Base-by-base conservation (phyloP, 495 filamentous ascomycete genomes). In the Mytilinidion resinicola region DNA sequence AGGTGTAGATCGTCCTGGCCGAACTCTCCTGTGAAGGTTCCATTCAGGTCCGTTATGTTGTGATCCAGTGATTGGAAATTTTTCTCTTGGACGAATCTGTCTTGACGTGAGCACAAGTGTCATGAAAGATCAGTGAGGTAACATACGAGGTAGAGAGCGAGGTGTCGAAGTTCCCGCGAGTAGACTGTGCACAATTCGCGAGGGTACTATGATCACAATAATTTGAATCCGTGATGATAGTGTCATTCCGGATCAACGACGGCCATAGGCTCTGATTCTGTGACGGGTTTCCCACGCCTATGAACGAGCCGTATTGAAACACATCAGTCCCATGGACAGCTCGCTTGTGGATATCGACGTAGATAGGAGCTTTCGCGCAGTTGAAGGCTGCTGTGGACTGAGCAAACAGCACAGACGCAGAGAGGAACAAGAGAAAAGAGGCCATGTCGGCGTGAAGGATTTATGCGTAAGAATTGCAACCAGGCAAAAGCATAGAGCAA, bases 261-360 rank as follows among this genome's bases (percentile, higher is more conserved):
- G 68, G 65, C 62, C 60, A 72, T 9, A 70, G 56, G 51, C 69
- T 72, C 44, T 72, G 67, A 55, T 72, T 72, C 59, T 68, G 65
- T 59, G 67, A 62, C 20, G 69, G 63, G 5, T 55, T 65, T 1
- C 69, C 69, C 0, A 67, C 51, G 8, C 69, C 69, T 25, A 72
- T 68, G 51, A 72, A 72, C 9, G 65, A 60, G 33, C 69, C 69
- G 59, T 70, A 70, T 51, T 70, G 67, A 48, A 68, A 68, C 6
- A 50, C 49, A 20, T 51, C 49, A 14, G 55, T 58, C 17, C 59
- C 63, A 17, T 64, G 60, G 4, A 70, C 67, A 33, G 56, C 64
- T 20, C 69, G 41, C 50, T 62, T 65, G 55, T 72, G 69, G 17
- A 72, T 69, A 35, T 72, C 69, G 36, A 72, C 67, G 47, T 72